Conservation (phyloP, 768 basidiomycete genomes). For the Pleurotus citrinopileatus region DNA sequence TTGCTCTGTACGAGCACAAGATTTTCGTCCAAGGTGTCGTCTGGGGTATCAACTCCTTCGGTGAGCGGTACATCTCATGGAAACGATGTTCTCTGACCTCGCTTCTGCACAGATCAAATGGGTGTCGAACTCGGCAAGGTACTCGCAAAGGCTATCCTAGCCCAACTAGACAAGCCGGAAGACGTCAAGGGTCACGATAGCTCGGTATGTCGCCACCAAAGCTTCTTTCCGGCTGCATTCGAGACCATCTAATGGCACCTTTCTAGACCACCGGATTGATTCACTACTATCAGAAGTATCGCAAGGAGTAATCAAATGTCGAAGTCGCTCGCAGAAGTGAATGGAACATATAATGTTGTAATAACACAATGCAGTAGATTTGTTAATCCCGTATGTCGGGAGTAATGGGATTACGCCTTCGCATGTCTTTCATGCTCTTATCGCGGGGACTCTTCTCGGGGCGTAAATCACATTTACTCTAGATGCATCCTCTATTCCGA, state of each 20-base stretch:
- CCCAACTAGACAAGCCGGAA: constrained; percentile 75
- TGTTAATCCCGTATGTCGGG: no score
- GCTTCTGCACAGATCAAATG: constrained; percentile 81
- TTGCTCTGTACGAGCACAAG: constrained; percentile 97
- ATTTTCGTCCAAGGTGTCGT: constrained; percentile 97
- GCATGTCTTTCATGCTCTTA: no score
- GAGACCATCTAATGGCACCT: not conserved
- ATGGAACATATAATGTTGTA: not conserved
- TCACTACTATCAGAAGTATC: constrained; percentile 91
- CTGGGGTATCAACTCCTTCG: constrained; percentile 99
- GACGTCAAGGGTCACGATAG: constrained; percentile 89
- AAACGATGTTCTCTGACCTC: not conserved
- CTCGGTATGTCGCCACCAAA: constrained; percentile 58
- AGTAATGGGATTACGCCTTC: no score
- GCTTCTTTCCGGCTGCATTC: constrained; percentile 4
- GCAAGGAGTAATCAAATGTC: constrained; percentile 73
- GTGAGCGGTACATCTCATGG: constrained; percentile 37
- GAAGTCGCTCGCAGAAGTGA: no score
- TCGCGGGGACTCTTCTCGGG: no score
- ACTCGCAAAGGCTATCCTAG: constrained; percentile 92
- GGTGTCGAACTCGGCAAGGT: constrained; percentile 98
- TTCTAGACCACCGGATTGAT: constrained; percentile 90
- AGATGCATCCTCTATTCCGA: no score
- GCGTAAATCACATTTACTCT: no score
- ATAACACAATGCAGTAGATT: no score